These are phyloP conservation scores for Flammula alnicola DNA, from an alignment of 1,284 basidiomycete species.

Conservation along the genomic window DNA sequence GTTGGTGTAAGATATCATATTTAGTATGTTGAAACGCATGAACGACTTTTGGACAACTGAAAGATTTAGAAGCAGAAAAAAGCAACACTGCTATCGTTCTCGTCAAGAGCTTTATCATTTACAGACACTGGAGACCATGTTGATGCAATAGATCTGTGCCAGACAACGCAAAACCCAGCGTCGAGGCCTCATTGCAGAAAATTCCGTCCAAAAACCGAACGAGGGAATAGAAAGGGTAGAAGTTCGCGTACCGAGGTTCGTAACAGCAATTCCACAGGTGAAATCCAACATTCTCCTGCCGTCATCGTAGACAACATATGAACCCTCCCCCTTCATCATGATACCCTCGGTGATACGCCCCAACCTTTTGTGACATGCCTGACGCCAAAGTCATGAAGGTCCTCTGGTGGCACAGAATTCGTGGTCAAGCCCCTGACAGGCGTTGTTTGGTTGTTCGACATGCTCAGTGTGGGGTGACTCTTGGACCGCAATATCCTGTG, in stretches of 20 bases:
- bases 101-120: too few relatives aligned
- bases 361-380: constrained; percentile 75
- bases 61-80: too few relatives aligned
- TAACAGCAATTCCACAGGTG: constrained; percentile 86
- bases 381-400: constrained; percentile 52
- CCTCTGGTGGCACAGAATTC: constrained; percentile 21
- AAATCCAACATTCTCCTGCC: constrained; percentile 82
- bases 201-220: not conserved
- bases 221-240: not conserved
- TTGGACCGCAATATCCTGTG: not conserved
- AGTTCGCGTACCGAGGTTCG: constrained; percentile 65
- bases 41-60: too few relatives aligned
- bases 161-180: too few relatives aligned
- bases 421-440: constrained; percentile 16
- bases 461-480: not conserved
- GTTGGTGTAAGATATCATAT: too few relatives aligned
- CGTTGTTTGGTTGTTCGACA: not conserved
- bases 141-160: too few relatives aligned
- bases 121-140: too few relatives aligned
- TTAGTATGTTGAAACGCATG: too few relatives aligned
- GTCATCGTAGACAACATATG: constrained; percentile 74
- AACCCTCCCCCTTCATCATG: constrained; percentile 79
- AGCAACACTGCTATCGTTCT: too few relatives aligned
- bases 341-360: constrained; percentile 72
- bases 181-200: too few relatives aligned